Base-by-base conservation (phyloP, 2,329 filamentous ascomycete genomes). In the Orbilia blumenaviensis region DNA sequence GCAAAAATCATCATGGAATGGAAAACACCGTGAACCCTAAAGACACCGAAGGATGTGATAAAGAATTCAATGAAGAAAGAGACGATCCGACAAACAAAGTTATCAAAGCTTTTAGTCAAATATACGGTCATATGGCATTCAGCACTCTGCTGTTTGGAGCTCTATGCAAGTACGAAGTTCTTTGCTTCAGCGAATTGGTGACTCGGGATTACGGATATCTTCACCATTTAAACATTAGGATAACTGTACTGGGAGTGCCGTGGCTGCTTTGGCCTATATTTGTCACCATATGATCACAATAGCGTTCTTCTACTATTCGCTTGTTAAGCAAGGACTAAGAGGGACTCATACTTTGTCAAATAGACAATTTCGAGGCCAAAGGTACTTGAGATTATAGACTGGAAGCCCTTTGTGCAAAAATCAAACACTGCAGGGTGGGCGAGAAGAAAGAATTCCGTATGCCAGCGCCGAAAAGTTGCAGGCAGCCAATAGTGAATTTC, bases 121-220 rank as follows among this genome's bases (percentile, higher is more conserved):
- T 69, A 4, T 69, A 69, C 18, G 42, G 66, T 7, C 62, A 69
- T 7, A 69, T 69, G 66, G 42, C 41, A 9, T 69, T 42, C 12
- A 69, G 62, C 10, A 62, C 52, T 23, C 14, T 69, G n/a, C n/a
- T 34, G n/a, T 52, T 69, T 12, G 54, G 66, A 10, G 29, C 16
- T 16, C 16, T 69, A 2, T 69, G 41, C 23, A 69, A 60, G 3
- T 69, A 69, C 21, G 32, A 61, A 14, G 10, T 21, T 2, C 7
- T 50, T 46, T 69, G 16, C 44, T 69, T 44, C 54, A 23, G 7
- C 52, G 66, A 8, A 23, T 32, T 4, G 54, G 41, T 2, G 44
- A 42, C 21, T 41, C 7, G 12, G 44, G 42, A n/a, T 54, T 69
- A 25, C n/a, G 44, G 14, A 44, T 62, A 10, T 69, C 66, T 0